Evolutionary conservation across 495 filamentous ascomycete genomes (phyloP), one percentile per base, ranked within the genome.

Genomic region (Terfezia claveryi): DNA sequence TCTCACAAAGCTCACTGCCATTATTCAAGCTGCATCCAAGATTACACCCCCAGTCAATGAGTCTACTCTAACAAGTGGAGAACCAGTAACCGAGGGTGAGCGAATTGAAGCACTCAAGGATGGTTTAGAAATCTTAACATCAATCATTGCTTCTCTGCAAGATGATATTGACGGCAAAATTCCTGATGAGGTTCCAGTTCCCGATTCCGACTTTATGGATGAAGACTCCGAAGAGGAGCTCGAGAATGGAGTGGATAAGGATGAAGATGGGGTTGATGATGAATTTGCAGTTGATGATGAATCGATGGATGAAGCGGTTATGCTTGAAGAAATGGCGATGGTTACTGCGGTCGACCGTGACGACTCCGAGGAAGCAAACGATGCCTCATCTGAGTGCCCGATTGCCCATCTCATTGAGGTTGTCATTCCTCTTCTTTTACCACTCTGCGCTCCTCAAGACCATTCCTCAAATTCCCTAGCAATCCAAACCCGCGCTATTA

Each of bases 121-220:
- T 14, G 74, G 72, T 14, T 61, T 81, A 1, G 76, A 79, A 58
- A 71, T 77, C 9, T 56, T 78, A 1, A 75, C 75, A 9, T 77
- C 78, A 8, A 78, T 81, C 55, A 76, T 75, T 23, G 76, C 76
- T 2, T 67, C 68, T 27, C 64, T 78, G 1, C 68, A 65, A 8
- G 65, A 68, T 23, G 66, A 59, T 32, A 66, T 66, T 52, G 56
- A 62, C 23, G 67, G 57, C 12, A 8, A 46, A 46, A 46, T 46
- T 5, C 41, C 41, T 20, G 14, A 1, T 14, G 64, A 68, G 49
- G 61, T 58, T 55, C 59, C 51, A 23, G 60, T 58, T 50, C 61
- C 56, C 11, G 60, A 59, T n/a, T 23, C 57, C 20, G 63, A 64
- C 7, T 38, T 59, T 14, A 58, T 59, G 10, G 58, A 61, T 16